Base-by-base conservation (phyloP, 148 eudicot species). In the Rhododendron molle region DNA sequence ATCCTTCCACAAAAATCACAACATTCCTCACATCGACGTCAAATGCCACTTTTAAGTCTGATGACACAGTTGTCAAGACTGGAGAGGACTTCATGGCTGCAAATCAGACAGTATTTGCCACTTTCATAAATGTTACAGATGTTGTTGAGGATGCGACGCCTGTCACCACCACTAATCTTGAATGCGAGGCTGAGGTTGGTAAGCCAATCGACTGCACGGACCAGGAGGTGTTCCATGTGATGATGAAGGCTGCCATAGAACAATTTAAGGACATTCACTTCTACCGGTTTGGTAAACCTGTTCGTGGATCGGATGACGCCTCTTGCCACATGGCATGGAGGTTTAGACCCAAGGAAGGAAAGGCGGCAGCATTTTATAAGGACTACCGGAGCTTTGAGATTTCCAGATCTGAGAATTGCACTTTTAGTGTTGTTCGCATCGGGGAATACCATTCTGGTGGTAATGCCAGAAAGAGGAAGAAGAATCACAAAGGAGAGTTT, bases 261-360 rank as follows among this genome's bases (percentile, higher is more conserved):
- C 87, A 91, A 79, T 97, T 93, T 43, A 92, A 90, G 90, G 99
- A 97, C 78, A 91, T 92, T 36, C 96, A 95, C 81, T 97, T 97
- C 78, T 94, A 95, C 47, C 84, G 94, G 82, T 97, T 97, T 82
- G 98, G 99, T 47, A 97, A 97, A 88, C 93, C 98, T 0, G 91
- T 95, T 49, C 89, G 87, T 34, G 99, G 99, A 56, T 82, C 86
- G 0, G 89, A 94, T 67, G 98, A 93, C 80, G 84, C 73, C 47
- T 94, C 89, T 14, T 97, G 99, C 87, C 98, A 95, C 85, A 97
- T 95, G 99, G 99, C 98, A 3, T 97, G 98, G 98, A 87, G 99
- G 83, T 97, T 92, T 90, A 95, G 98, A 88, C 98, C 98, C 23
- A 95, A 91, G 85, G 98, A 97, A 78, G 98, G 95, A 80, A 97